Conservation (phyloP, 1,139 yeast genomes). For the Scheffersomyces parashehatae region DNA sequence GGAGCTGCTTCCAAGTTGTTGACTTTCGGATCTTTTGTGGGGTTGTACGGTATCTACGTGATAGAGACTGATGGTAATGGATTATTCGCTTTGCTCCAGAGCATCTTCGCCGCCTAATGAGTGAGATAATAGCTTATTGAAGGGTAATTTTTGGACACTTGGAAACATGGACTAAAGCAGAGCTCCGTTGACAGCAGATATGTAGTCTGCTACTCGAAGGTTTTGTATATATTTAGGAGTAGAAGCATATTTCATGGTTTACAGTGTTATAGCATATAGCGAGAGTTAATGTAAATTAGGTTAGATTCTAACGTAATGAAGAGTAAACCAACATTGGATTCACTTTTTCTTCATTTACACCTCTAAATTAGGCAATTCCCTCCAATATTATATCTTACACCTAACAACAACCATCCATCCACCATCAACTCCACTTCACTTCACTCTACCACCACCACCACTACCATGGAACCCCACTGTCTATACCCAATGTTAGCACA, state of each 20-base stretch:
- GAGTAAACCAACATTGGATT: too few species aligned
- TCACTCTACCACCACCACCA: too few species aligned
- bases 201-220: too few species aligned
- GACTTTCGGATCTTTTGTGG: conserved; percentile 68
- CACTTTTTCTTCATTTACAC: not conserved
- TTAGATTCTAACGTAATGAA: too few species aligned
- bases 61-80: conserved; percentile 75
- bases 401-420: too few species aligned
- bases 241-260: too few species aligned
- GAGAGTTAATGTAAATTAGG: too few species aligned
- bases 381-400: too few species aligned
- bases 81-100: conserved; percentile 45
- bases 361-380: not conserved
- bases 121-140: not conserved
- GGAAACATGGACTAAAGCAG: not conserved
- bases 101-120: conserved; percentile 39
- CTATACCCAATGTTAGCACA: not conserved
- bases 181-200: not conserved
- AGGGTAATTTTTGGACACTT: not conserved
- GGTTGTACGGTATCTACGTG: conserved; percentile 79
- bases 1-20: conserved; percentile 62
- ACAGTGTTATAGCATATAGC: too few species aligned
- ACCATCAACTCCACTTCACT: too few species aligned
- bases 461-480: too few species aligned
- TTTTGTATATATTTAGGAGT: too few species aligned